These are phyloP conservation scores for Gossypium mustelinum DNA, from an alignment of 345 rosid species.

Conservation along the genomic window DNA sequence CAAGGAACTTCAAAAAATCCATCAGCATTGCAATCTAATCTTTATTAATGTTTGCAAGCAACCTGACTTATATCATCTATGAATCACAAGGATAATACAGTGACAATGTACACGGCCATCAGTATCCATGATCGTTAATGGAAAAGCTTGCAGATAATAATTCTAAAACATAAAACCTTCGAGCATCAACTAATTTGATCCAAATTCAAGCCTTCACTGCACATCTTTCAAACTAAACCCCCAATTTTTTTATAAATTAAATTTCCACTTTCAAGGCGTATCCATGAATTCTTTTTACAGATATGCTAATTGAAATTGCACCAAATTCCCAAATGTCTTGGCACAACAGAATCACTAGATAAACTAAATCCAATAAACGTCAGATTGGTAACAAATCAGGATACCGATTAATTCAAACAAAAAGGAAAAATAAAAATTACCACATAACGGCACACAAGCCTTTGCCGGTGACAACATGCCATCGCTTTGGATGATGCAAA, in stretches of 20 bases:
- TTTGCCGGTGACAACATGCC: slow-evolving; percentile 86
- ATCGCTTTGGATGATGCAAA: slow-evolving; percentile 70
- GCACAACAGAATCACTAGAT: not conserved
- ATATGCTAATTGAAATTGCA: not conserved
- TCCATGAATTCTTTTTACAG: not conserved
- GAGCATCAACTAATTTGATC: not conserved
- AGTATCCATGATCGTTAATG: too few species aligned
- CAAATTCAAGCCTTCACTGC: not conserved
- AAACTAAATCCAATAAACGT: not conserved
- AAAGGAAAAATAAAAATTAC: slow-evolving; percentile 28
- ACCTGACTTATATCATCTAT: not conserved
- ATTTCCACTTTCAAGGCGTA: not conserved
- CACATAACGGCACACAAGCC: slow-evolving; percentile 92
- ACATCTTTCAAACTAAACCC: not conserved
- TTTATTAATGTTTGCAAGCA: not conserved
- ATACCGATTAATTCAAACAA: not conserved
- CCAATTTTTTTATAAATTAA: not conserved
- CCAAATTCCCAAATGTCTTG: not conserved
- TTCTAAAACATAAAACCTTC: not conserved
- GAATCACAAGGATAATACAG: not conserved
- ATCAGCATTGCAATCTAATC: not conserved
- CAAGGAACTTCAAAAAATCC: not conserved
- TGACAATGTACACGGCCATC: not conserved
- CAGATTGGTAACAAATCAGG: not conserved
- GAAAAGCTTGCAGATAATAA: too few species aligned